Conservation (phyloP, 371 early-diverging fungal genomes). For the Apophysomyces trapeziformis region DNA sequence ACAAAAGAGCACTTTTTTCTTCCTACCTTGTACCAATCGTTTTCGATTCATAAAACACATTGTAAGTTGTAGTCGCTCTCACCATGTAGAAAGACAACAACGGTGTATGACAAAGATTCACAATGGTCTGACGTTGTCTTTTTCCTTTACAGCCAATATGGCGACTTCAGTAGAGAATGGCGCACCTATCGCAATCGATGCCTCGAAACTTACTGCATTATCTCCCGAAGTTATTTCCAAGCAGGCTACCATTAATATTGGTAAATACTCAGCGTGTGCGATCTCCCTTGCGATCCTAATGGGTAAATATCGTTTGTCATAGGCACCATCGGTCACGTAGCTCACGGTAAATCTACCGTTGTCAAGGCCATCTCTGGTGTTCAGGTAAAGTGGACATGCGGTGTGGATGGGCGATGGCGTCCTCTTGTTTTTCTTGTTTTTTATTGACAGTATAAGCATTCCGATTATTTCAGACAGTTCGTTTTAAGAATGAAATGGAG, state of each 20-base stretch:
- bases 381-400: constrained; percentile 58
- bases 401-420: no score
- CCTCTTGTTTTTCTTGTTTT: background rate
- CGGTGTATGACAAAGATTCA: background rate
- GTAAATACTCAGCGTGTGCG: constrained; percentile 45
- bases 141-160: constrained; percentile 4
- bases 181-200: constrained; percentile 38
- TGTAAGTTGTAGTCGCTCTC: background rate
- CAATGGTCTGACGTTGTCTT: background rate
- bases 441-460: background rate
- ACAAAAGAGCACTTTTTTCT: constrained; percentile 1
- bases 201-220: constrained; percentile 69
- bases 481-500: constrained; percentile 99
- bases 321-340: constrained; percentile 99
- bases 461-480: constrained; percentile 77
- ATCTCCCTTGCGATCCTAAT: background rate
- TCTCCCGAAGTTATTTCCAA: constrained; percentile 94
- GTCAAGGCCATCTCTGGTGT: constrained; percentile 99
- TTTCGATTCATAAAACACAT: background rate
- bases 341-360: constrained; percentile 99
- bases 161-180: constrained; percentile 20
- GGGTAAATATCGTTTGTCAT: constrained; percentile 13
- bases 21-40: background rate
- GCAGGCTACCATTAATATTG: constrained; percentile 99
- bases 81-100: background rate